Evolutionary conservation across 495 filamentous ascomycete species (phyloP), one percentile per base, ranked within the genome.

Genomic region (Clavariopsis aquatica): DNA sequence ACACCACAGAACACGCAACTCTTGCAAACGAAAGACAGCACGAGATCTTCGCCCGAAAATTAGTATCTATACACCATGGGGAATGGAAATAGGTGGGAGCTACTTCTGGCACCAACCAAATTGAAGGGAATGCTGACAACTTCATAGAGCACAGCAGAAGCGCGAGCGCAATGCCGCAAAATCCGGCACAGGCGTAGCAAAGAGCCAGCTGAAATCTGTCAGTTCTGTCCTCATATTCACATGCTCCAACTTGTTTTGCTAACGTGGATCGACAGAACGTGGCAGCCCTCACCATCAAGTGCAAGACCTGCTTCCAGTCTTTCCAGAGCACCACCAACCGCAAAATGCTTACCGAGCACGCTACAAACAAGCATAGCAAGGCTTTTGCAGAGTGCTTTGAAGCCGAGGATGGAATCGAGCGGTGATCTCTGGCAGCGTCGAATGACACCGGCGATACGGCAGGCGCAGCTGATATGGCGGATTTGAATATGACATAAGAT

Each of bases 261-360:
- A 17, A 38, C 46, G 19, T 20, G 24, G 20, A 17, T 43, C 38
- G 12, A 23, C 31, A 68, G 65, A 68, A 68, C 60, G 65, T 54
- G 34, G 65, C 65, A 0, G 65, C 65, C 47, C 65, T 56, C 24
- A 68, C 29, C 19, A 60, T 68, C 60, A 68, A 68, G 49, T 68
- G 65, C 65, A 68, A 68, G 59, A 68, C 60, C 1, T 68, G 65
- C 59, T 68, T 68, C 65, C 65, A 68, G 49, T 49, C 59, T 20
- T 68, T 68, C 65, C 65, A 68, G 49, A 59, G 59, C 53, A 68
- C 65, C 59, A 68, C 65, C 12, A 68, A 52, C 55, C 65, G 65
- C 53, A 68, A 63, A 20, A 64, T 68, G 65, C 60, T 68, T 9
- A 34, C n/a, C n/a, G 65, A 64, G 15, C 65, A 68, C 53, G 65